Conservation (phyloP, 2,329 filamentous ascomycete species). For the Botrytis sinoallii region DNA sequence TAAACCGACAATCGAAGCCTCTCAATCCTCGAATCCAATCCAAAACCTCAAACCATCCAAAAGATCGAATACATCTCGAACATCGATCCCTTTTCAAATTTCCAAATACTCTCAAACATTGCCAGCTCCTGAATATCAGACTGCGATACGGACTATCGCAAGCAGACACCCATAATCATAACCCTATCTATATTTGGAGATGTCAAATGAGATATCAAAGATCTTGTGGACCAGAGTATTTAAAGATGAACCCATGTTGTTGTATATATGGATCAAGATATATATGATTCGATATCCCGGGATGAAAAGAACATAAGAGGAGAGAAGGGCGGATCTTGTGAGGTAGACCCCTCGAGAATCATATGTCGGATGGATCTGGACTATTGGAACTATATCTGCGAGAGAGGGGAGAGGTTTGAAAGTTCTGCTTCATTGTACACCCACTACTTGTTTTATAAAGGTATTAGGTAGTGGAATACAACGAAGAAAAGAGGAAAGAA, state of each 20-base stretch:
- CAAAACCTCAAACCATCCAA: neutral
- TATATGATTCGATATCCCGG: neutral
- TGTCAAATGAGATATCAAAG: neutral
- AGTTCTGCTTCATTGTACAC: neutral
- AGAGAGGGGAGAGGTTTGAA: neutral
- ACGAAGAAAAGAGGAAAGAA: too few relatives aligned
- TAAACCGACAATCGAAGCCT: neutral
- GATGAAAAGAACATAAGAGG: neutral
- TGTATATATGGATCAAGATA: neutral
- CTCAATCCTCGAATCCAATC: neutral
- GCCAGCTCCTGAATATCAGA: neutral
- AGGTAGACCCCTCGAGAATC: neutral
- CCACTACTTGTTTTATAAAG: too few relatives aligned
- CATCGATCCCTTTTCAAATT: neutral
- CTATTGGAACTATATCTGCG: neutral
- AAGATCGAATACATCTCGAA: neutral
- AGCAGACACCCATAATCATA: neutral
- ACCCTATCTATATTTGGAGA: neutral
- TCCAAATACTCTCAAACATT: neutral
- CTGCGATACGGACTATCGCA: neutral
- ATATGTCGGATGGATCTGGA: neutral
- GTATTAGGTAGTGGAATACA: too few relatives aligned
- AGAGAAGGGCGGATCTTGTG: neutral
- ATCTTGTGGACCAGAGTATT: neutral
- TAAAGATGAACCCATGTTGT: neutral